phyloP scores from a whole-genome alignment of 441 rosid species.

The Caryocar brasiliense region DNA sequence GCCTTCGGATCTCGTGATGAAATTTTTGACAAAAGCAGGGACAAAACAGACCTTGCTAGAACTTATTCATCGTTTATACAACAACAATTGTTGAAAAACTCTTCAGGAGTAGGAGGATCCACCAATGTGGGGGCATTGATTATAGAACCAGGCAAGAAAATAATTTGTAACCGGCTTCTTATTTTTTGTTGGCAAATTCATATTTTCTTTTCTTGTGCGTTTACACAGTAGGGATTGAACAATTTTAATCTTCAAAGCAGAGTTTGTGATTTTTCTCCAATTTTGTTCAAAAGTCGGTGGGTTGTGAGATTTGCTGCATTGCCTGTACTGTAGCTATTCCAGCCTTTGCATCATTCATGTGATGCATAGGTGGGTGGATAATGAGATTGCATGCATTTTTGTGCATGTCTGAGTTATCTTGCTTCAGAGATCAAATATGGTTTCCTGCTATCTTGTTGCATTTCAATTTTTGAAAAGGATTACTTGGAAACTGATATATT shows the following conservation, averaged over 20 bases:
- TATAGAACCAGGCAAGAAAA: constrained; percentile 79
- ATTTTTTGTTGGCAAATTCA: background rate
- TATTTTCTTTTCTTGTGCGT: background rate
- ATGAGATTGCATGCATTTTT: background rate
- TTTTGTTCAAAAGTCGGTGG: no score
- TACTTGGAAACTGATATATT: no score
- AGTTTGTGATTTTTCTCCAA: background rate
- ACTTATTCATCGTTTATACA: constrained; percentile 52
- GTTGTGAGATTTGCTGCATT: no score
- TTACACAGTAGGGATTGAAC: no score
- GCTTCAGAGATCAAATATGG: no score
- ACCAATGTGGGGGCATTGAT: constrained; percentile 66
- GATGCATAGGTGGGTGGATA: no score
- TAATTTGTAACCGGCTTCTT: background rate
- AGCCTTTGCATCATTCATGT: no score
- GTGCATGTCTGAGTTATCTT: no score
- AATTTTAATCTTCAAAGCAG: no score
- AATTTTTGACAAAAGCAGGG: constrained; percentile 56
- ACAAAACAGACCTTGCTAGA: constrained; percentile 47
- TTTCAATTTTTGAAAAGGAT: no score
- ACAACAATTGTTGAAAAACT: constrained; percentile 29
- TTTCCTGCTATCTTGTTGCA: no score
- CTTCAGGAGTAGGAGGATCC: constrained; percentile 22
- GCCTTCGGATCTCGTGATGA: constrained; percentile 60
- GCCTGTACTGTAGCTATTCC: no score